These are phyloP conservation scores for Phytopythium boreale DNA, from an alignment of 352 stramenopile genomes.

Conservation along the genomic window DNA sequence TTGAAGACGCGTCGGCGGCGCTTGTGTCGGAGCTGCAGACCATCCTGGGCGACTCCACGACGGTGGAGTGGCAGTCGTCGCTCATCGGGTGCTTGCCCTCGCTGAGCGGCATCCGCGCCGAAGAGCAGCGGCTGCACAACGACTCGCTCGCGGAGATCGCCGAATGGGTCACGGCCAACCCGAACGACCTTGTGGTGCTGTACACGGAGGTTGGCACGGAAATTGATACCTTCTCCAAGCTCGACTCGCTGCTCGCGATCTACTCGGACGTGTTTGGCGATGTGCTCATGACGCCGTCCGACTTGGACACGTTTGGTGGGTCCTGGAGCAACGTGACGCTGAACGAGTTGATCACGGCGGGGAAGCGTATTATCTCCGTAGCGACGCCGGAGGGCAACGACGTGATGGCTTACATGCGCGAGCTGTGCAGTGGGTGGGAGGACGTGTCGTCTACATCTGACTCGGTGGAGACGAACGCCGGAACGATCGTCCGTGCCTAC, in stretches of 20 bases:
- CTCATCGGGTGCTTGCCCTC: conserved; percentile 77
- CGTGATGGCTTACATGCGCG: conserved; percentile 51
- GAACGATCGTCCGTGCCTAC: conserved; percentile 45
- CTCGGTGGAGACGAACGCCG: conserved; percentile 27
- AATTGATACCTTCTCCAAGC: conserved; percentile 35
- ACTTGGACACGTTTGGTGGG: conserved; percentile 30
- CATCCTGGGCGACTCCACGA: conserved; percentile 24
- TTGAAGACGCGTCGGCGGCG: conserved; percentile 45
- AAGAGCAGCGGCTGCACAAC: conserved; percentile 48
- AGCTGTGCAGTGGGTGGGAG: conserved; percentile 42
- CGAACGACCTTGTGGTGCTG: conserved; percentile 45
- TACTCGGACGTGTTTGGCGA: conserved; percentile 49
- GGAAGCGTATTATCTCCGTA: conserved; percentile 56
- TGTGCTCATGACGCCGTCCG: conserved; percentile 41
- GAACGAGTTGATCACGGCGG: conserved; percentile 34
- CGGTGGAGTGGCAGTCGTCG: conserved; percentile 51
- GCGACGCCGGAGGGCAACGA: conserved; percentile 42
- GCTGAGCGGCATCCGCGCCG: conserved; percentile 71
- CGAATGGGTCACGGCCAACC: conserved; percentile 51
- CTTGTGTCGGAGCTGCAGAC: conserved; percentile 29
- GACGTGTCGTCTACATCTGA: conserved; percentile 30
- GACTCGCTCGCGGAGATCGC: conserved; percentile 57
- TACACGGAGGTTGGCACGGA: conserved; percentile 60
- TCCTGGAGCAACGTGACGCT: conserved; percentile 52
- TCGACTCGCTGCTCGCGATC: conserved; percentile 40